Evolutionary conservation across 345 rosid species (phyloP).

Genomic region (Arabidopsis thaliana): DNA sequence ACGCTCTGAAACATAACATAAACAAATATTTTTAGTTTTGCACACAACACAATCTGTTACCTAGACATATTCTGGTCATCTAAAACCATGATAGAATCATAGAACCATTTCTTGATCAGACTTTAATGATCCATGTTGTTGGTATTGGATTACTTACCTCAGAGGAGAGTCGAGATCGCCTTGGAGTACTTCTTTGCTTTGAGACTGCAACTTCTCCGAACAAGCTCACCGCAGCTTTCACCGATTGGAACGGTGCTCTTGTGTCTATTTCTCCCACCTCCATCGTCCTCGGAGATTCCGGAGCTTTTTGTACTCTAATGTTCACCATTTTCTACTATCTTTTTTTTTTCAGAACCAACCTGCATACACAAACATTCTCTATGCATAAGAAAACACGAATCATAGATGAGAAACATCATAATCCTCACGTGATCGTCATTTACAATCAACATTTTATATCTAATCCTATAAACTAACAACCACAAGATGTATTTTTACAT

Average conservation of each 20-base stretch:
- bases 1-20: constrained; percentile 48
- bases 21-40: not conserved
- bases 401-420: constrained; percentile 4
- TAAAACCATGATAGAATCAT: not conserved
- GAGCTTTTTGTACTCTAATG: constrained; percentile 45
- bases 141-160: constrained; percentile 46
- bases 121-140: not conserved
- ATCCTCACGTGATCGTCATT: not conserved
- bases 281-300: constrained; percentile 59
- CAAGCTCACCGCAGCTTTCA: constrained; percentile 88
- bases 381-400: not conserved
- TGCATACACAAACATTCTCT: constrained; percentile 15
- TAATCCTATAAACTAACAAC: not conserved
- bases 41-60: not conserved
- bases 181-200: constrained; percentile 48
- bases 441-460: not conserved
- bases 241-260: constrained; percentile 88
- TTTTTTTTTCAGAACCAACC: not conserved
- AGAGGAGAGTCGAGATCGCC: constrained; percentile 51
- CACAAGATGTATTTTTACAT: not conserved
- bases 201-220: constrained; percentile 74
- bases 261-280: constrained; percentile 99
- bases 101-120: not conserved
- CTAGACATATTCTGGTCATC: not conserved
- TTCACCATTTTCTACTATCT: constrained; percentile 54